A percentile compares a stretch with the other conserved stretches of the same genome.
These are phyloP conservation scores for Coemansia sp. DNA, from an alignment of 192 early-diverging fungal species.

Conservation along the genomic window DNA sequence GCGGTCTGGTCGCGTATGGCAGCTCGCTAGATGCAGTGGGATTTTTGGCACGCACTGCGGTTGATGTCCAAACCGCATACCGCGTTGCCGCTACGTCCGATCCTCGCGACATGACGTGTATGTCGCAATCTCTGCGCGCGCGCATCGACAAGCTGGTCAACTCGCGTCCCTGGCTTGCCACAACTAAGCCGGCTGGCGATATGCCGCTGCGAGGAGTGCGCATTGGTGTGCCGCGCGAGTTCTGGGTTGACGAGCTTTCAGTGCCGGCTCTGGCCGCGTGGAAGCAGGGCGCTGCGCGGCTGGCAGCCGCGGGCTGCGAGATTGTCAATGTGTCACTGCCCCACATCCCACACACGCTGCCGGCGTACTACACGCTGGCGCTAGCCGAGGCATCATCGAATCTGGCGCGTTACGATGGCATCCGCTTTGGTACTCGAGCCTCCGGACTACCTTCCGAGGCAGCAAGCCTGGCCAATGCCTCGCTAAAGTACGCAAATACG, in stretches of 20 bases:
- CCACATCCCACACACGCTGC: conserved; percentile 64
- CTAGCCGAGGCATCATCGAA: conserved; percentile 91
- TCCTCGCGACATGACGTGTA: conserved; percentile 56
- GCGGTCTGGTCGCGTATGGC: conserved; percentile 80
- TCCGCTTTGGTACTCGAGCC: conserved; percentile 67
- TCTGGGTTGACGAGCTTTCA: conserved; percentile 71
- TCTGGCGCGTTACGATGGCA: conserved; percentile 80
- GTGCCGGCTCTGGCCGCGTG: conserved; percentile 54
- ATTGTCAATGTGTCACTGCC: conserved; percentile 70
- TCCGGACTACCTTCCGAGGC: not conserved
- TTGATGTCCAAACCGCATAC: conserved; percentile 38
- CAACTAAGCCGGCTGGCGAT: no score
- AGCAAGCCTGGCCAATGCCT: conserved; percentile 10
- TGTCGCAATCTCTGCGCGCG: conserved; percentile 36
- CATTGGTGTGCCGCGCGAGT: conserved; percentile 68
- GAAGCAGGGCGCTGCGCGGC: conserved; percentile 53
- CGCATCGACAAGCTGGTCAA: conserved; percentile 11
- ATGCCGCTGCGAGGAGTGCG: conserved; percentile 50
- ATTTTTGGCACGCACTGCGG: conserved; percentile 61
- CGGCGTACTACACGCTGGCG: conserved; percentile 84
- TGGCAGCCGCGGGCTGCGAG: conserved; percentile 61
- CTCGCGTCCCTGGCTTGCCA: conserved; percentile 17
- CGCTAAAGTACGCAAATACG: conserved; percentile 55
- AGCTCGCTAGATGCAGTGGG: conserved; percentile 88
- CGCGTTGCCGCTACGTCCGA: conserved; percentile 15